Evolutionary conservation across 176 grass and related monocot genomes (phyloP).

Genomic region (Microstegium vimineum): DNA sequence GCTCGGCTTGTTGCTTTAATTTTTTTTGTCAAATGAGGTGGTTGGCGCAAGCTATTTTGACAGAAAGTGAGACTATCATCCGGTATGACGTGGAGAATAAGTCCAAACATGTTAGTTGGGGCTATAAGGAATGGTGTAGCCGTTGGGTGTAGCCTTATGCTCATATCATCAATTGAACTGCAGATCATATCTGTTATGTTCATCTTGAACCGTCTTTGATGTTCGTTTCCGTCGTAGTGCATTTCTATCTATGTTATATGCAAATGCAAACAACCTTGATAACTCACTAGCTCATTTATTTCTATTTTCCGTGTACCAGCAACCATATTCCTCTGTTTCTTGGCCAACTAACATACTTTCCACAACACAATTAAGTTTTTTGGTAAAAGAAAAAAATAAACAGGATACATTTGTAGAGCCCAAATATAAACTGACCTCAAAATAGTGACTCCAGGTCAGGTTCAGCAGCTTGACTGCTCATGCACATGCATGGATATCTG

Average conservation of each 20-base stretch:
- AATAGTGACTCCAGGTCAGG: conserved; percentile 16
- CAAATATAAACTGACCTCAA: conserved; percentile 21
- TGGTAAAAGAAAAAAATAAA: neutral
- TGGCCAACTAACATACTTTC: neutral
- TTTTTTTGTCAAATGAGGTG: too few species aligned
- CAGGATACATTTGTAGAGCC: neutral
- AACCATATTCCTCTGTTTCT: neutral
- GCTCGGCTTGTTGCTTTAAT: too few species aligned
- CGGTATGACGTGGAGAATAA: too few species aligned
- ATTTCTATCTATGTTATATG: neutral
- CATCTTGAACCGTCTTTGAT: too few species aligned
- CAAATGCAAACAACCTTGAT: neutral
- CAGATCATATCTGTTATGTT: too few species aligned
- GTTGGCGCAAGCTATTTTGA: too few species aligned
- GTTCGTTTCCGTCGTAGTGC: too few species aligned
- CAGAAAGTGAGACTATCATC: too few species aligned
- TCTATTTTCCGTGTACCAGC: neutral
- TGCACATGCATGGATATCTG: conserved; percentile 12
- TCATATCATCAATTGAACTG: too few species aligned
- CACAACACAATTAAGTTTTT: neutral
- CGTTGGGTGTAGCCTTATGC: too few species aligned
- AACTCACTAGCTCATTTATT: neutral
- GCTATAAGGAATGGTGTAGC: too few species aligned
- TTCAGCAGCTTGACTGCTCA: neutral
- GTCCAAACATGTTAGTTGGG: too few species aligned